Percentiles rank a stretch among this genome's conserved stretches.
These are phyloP conservation scores for Claviceps sp. DNA, from an alignment of 2,329 filamentous ascomycete species.

Conservation along the genomic window DNA sequence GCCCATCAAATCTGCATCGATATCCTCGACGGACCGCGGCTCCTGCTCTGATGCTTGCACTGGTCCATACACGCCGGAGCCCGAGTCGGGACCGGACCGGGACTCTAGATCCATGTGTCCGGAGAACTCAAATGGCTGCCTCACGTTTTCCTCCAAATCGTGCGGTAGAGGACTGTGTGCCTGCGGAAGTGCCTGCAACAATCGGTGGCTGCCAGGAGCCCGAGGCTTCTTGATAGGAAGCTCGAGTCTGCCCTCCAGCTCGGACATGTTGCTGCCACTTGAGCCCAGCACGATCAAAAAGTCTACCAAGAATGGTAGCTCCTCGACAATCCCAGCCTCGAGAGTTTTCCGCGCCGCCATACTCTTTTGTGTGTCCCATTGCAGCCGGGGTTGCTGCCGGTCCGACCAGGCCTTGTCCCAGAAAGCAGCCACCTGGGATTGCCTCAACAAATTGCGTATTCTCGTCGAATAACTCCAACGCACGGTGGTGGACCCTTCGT, in stretches of 20 bases:
- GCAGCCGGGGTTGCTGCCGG: conserved; percentile 19
- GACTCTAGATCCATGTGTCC: background rate
- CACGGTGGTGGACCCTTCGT: conserved; percentile 25
- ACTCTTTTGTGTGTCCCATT: conserved; percentile 29
- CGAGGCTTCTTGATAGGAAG: conserved; percentile 7
- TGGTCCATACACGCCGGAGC: background rate
- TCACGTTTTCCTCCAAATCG: background rate
- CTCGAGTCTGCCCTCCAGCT: conserved; percentile 1
- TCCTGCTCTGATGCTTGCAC: conserved; percentile 2
- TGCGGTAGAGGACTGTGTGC: conserved; percentile 1
- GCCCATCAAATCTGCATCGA: background rate
- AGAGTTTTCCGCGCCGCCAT: conserved; percentile 29
- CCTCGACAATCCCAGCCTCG: conserved; percentile 30
- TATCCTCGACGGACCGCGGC: conserved; percentile 3
- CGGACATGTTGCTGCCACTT: background rate
- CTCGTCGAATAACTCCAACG: conserved; percentile 31
- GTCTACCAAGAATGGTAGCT: conserved; percentile 24
- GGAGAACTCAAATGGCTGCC: conserved; percentile 1
- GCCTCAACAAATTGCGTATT: conserved; percentile 31
- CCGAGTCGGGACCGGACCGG: background rate
- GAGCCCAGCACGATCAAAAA: conserved; percentile 26
- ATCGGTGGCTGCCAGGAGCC: background rate
- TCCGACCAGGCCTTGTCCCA: conserved; percentile 26
- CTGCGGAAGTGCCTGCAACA: background rate
- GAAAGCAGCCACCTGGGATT: conserved; percentile 21